phyloP scores from a whole-genome alignment of 768 basidiomycete genomes.

The Podaxis carcinomalis region DNA sequence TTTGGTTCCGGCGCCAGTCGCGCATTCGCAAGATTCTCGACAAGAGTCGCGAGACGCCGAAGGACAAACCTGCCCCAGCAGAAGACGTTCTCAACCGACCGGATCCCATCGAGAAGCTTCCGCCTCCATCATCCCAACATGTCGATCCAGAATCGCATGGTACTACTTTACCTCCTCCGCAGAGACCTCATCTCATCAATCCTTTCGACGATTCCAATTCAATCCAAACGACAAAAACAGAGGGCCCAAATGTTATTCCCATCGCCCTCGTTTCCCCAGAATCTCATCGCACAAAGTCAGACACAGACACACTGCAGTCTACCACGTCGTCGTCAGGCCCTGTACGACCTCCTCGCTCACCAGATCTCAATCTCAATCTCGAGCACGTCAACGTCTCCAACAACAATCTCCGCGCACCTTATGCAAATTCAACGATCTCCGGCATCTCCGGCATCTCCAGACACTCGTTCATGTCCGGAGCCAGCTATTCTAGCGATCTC shows the following conservation, averaged over 20 bases:
- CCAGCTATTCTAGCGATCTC: constrained; percentile 75
- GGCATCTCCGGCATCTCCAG: constrained; percentile 46
- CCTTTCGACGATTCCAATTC: constrained; percentile 77
- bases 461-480: constrained; percentile 69
- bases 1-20: constrained; percentile 61
- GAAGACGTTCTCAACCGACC: constrained; percentile 76
- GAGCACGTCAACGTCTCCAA: constrained; percentile 59
- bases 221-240: constrained; percentile 78
- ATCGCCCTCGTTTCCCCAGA: constrained; percentile 75
- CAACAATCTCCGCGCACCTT: constrained; percentile 39
- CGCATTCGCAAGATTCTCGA: constrained; percentile 35
- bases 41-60: constrained; percentile 34
- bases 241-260: constrained; percentile 82
- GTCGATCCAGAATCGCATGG: constrained; percentile 8
- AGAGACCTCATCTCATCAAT: constrained; percentile 31
- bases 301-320: constrained; percentile 24
- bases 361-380: constrained; percentile 58
- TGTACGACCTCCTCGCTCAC: constrained; percentile 51
- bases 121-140: constrained; percentile 24
- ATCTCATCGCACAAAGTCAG: constrained; percentile 30
- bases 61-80: constrained; percentile 69
- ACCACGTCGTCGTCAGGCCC: constrained; percentile 43
- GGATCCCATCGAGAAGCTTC: constrained; percentile 71
- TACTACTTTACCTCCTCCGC: constrained; percentile 22
- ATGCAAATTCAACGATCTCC: constrained; percentile 50